phyloP scores from a whole-genome alignment of 1,139 yeast genomes.

The Yamadazyma dendronema region DNA sequence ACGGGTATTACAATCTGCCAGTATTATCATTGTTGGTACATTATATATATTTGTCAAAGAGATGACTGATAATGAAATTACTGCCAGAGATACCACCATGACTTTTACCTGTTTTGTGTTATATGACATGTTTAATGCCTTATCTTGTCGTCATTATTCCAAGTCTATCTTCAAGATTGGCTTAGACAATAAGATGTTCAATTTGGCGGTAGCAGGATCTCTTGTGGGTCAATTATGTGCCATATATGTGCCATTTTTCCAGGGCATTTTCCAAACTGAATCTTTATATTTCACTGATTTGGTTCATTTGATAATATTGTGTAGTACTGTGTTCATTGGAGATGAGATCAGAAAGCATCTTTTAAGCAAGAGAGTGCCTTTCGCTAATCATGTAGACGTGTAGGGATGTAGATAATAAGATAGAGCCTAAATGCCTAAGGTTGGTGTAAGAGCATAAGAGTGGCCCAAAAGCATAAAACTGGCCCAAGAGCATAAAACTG shows the following conservation, averaged over 20 bases:
- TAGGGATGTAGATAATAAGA: conserved; percentile 1
- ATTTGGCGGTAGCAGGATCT: conserved; percentile 88
- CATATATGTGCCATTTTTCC: conserved; percentile 89
- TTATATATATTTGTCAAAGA: conserved; percentile 80
- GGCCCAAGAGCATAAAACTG: too few species aligned
- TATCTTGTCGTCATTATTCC: conserved; percentile 83
- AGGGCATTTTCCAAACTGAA: conserved; percentile 89
- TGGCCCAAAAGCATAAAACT: too few species aligned
- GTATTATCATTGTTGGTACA: conserved; percentile 73
- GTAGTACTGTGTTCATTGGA: conserved; percentile 79
- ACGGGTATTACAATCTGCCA: conserved; percentile 74
- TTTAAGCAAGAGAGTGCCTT: conserved; percentile 16
- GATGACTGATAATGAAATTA: conserved; percentile 76
- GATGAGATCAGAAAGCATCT: conserved; percentile 72
- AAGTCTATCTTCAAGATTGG: conserved; percentile 84
- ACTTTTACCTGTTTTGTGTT: conserved; percentile 94
- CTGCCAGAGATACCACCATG: conserved; percentile 98
- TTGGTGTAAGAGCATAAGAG: not conserved
- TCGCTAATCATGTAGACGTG: conserved; percentile 6
- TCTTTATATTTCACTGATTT: conserved; percentile 72
- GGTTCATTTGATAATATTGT: conserved; percentile 54
- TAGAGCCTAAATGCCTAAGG: not conserved
- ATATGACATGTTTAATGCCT: conserved; percentile 94
- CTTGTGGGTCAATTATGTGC: conserved; percentile 91
- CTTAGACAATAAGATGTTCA: conserved; percentile 79